These are phyloP conservation scores for Sungouiella thailandica DNA, from an alignment of 805 yeast genomes.

Conservation along the genomic window DNA sequence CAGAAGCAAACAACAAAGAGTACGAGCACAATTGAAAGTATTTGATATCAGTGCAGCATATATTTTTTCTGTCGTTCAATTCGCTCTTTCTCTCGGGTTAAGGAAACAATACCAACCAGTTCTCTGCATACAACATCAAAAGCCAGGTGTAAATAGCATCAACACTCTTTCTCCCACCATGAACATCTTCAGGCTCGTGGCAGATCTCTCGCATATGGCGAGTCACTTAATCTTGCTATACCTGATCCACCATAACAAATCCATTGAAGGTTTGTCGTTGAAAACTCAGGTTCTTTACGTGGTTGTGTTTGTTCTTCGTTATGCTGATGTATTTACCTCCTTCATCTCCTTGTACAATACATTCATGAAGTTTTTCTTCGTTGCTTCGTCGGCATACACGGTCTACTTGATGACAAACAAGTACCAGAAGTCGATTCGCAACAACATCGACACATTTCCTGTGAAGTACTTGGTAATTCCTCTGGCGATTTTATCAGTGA, in stretches of 20 bases:
- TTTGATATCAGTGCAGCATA: too few species aligned
- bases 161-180: conserved; percentile 14
- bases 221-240: conserved; percentile 73
- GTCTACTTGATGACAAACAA: conserved; percentile 63
- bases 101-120: too few species aligned
- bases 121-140: too few species aligned
- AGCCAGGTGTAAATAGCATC: background rate
- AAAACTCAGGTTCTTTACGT: conserved; percentile 83
- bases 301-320: conserved; percentile 68
- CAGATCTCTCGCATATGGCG: conserved; percentile 79
- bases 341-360: conserved; percentile 71
- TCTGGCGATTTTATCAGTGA: conserved; percentile 46
- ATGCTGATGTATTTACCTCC: conserved; percentile 55
- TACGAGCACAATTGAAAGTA: too few species aligned
- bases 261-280: conserved; percentile 79
- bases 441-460: conserved; percentile 67
- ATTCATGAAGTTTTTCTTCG: conserved; percentile 76
- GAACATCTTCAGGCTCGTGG: conserved; percentile 44
- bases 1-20: too few species aligned
- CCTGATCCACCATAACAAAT: conserved; percentile 57
- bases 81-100: too few species aligned
- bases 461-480: conserved; percentile 66
- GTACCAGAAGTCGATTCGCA: conserved; percentile 55
- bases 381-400: conserved; percentile 69
- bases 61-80: too few species aligned